Conservation (phyloP, 495 filamentous ascomycete genomes). For the Neurospora sublineolata region DNA sequence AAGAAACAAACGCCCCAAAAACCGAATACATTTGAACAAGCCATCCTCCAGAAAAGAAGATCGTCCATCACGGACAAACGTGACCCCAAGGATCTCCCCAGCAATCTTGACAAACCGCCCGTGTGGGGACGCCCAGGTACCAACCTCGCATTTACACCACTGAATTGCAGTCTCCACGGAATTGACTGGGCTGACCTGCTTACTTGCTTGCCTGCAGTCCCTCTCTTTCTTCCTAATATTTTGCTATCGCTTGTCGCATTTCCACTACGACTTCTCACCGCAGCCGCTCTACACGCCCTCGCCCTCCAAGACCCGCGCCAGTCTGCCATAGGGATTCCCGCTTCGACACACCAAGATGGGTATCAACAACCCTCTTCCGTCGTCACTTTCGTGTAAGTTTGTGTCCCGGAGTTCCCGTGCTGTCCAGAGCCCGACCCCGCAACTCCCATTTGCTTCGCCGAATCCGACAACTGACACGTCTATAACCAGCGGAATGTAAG, state of each 20-base stretch:
- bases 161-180: not conserved
- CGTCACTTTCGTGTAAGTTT: slow-evolving; percentile 46
- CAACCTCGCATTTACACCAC: not conserved
- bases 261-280: not conserved
- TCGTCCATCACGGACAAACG: not conserved
- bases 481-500: slow-evolving; percentile 64
- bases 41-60: not conserved
- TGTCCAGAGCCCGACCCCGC: not conserved
- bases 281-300: not conserved
- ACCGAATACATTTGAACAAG: not conserved
- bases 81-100: not conserved
- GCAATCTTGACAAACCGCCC: not conserved
- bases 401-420: slow-evolving; percentile 10
- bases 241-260: not conserved
- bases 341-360: slow-evolving; percentile 27
- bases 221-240: not conserved
- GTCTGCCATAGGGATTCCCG: not conserved
- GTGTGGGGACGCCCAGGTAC: not conserved
- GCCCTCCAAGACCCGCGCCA: not conserved
- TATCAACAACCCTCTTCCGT: slow-evolving; percentile 48
- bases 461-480: slow-evolving; percentile 1
- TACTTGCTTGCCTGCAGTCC: not conserved
- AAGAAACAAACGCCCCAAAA: not conserved
- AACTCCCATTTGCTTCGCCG: not conserved
- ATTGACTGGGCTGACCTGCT: not conserved